A percentile compares a stretch with the other conserved stretches of the same genome.
Evolutionary conservation across 1,284 basidiomycete genomes (phyloP).

Genomic region (Lignosus rhinocerotis): DNA sequence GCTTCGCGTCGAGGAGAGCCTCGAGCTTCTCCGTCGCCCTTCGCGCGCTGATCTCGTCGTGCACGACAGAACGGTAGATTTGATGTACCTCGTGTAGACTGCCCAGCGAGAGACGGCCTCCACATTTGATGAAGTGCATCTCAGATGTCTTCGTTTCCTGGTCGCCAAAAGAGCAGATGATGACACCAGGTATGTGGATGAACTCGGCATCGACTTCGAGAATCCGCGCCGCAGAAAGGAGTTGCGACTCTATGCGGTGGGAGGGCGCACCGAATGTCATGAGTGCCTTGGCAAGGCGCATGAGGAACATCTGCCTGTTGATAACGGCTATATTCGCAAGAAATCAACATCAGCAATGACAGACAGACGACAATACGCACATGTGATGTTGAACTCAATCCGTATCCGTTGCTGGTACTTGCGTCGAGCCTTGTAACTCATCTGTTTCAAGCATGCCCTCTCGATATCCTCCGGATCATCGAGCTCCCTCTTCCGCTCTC

Average conservation of each 20-base stretch:
- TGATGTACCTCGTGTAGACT: slow-evolving; percentile 75
- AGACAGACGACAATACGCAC: slow-evolving; percentile 38
- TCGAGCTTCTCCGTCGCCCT: slow-evolving; percentile 57
- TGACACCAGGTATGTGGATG: slow-evolving; percentile 77
- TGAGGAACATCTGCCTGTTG: slow-evolving; percentile 61
- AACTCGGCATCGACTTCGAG: slow-evolving; percentile 84
- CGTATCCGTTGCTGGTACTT: slow-evolving; percentile 61
- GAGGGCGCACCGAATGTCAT: slow-evolving; percentile 73
- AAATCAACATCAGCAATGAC: slow-evolving; percentile 22
- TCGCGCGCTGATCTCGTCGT: slow-evolving; percentile 81
- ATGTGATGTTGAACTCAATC: slow-evolving; percentile 71
- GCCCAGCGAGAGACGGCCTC: slow-evolving; percentile 74
- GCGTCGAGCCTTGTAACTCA: slow-evolving; percentile 65
- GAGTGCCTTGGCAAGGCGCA: slow-evolving; percentile 63
- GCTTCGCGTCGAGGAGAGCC: slow-evolving; percentile 50
- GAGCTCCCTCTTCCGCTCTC: slow-evolving; percentile 37
- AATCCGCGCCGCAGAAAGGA: slow-evolving; percentile 74
- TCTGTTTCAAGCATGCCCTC: slow-evolving; percentile 53
- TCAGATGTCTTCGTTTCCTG: slow-evolving; percentile 76
- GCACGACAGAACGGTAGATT: slow-evolving; percentile 78
- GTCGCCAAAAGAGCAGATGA: slow-evolving; percentile 83
- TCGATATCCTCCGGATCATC: slow-evolving; percentile 63
- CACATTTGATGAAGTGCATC: slow-evolving; percentile 79
- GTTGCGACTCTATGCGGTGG: slow-evolving; percentile 70
- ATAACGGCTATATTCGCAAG: slow-evolving; percentile 44